Evolutionary conservation across 352 stramenopile species (phyloP), one percentile per base, ranked within the genome.

Genomic region (Globisporangium middletonii): DNA sequence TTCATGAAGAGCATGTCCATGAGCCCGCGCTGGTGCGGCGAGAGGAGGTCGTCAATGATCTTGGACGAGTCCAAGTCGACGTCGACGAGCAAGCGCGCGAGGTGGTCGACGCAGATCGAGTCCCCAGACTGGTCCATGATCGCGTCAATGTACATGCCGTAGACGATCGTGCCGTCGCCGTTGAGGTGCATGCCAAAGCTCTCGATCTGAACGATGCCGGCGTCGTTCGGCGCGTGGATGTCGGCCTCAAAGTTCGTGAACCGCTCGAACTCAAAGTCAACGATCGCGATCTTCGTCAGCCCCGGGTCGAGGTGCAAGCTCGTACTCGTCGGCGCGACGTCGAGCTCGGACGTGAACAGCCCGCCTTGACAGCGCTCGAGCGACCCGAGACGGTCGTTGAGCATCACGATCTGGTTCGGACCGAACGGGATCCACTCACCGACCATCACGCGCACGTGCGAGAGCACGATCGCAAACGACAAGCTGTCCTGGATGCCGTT

Each of bases 231-330:
- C 55, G 94, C 96, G 59, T 98, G 86, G 59, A 99, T 99, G 54
- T 99, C 95, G 11, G 96, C 96, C 68, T 99, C 96, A 65, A 99
- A 99, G 65, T 99, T 99, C 8, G 98, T 98, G 64, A 98, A 97
- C 35, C 97, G 86, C 30, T 97, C 96, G 53, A 98, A 93, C 43
- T 97, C 97, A 71, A 98, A 99, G 70, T 99, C 96, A 6, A 99
- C 79, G 52, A 99, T 97, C 53, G 97, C 89, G 48, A 99, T 97
- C 63, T 90, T 94, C 4, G 96, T 99, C 18, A 99, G 83, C 12
- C 97, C 94, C 6, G 95, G 94, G 2, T 68, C 59, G 11, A 96
- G 75, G 18, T 75, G 64, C 64, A 98, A 64, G 37, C 71, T 88
- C 50, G 79, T 98, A 37, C 71, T 73, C 3, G 87, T 88, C 8